Evolutionary conservation across 1,284 basidiomycete species (phyloP).

Genomic region (Cryptococcus sp.): DNA sequence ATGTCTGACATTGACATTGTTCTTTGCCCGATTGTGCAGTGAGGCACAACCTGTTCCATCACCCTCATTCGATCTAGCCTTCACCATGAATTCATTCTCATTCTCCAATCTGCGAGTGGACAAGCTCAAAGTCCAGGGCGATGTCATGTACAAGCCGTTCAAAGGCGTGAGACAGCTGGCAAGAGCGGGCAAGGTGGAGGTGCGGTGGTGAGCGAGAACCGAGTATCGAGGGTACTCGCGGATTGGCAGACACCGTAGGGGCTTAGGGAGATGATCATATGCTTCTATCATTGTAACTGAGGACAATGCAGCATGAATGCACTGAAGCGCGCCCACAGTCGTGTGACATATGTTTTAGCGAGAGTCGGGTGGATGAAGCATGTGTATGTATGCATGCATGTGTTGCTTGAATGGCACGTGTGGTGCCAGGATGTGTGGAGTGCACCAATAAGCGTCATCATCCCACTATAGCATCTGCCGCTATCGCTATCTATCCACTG

Average conservation of each 20-base stretch:
- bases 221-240: too few relatives aligned
- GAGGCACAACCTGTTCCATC: conserved; percentile 59
- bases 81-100: conserved; percentile 70
- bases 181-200: conserved; percentile 47
- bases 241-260: too few relatives aligned
- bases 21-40: conserved; percentile 8
- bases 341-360: too few relatives aligned
- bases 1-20: neutral
- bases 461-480: neutral
- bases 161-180: conserved; percentile 60
- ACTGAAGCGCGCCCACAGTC: too few relatives aligned
- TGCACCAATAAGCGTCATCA: neutral
- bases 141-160: conserved; percentile 61
- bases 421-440: neutral
- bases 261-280: too few relatives aligned
- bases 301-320: too few relatives aligned
- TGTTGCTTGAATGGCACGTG: neutral
- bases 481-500: too few relatives aligned
- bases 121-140: conserved; percentile 74
- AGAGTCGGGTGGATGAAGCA: too few relatives aligned
- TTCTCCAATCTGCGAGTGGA: conserved; percentile 82
- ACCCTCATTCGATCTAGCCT: conserved; percentile 70
- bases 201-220: conserved; percentile 40
- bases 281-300: too few relatives aligned
- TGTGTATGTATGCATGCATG: conserved; percentile 1